These are phyloP conservation scores for Escovopsis weberi DNA, from an alignment of 2,329 filamentous ascomycete species.

Conservation along the genomic window DNA sequence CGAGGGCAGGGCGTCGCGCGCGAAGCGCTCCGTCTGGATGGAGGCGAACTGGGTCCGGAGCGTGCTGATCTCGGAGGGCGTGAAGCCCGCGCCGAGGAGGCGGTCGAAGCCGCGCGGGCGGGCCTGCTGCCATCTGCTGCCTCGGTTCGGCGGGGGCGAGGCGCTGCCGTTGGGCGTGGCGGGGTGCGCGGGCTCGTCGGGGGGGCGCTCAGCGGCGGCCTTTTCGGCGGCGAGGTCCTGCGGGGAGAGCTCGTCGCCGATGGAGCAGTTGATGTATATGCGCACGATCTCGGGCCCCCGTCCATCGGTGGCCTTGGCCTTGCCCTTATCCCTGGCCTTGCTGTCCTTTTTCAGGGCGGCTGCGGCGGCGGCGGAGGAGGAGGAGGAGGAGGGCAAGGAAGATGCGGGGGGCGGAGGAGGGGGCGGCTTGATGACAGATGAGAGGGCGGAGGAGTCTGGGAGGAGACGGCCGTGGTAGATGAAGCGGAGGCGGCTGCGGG, in stretches of 20 bases:
- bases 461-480: slow-evolving; percentile 85
- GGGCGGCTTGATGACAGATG: slow-evolving; percentile 50
- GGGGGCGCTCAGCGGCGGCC: slow-evolving; percentile 23
- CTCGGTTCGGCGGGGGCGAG: slow-evolving; percentile 6
- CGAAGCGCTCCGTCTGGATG: slow-evolving; percentile 68
- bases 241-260: slow-evolving; percentile 58
- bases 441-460: slow-evolving; percentile 55
- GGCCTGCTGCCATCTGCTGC: slow-evolving; percentile 13
- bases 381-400: slow-evolving; percentile 6
- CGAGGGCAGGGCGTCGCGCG: slow-evolving; percentile 77
- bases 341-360: slow-evolving; percentile 4
- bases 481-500: slow-evolving; percentile 62
- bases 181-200: slow-evolving; percentile 31
- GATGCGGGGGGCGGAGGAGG: slow-evolving; percentile 42
- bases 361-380: too few species aligned
- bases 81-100: slow-evolving; percentile 68
- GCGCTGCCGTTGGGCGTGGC: slow-evolving; percentile 4
- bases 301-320: slow-evolving; percentile 3
- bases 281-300: slow-evolving; percentile 29
- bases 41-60: slow-evolving; percentile 80
- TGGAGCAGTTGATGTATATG: slow-evolving; percentile 87
- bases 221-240: slow-evolving; percentile 58
- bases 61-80: slow-evolving; percentile 64
- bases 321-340: slow-evolving; percentile 9
- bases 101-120: slow-evolving; percentile 68